Evolutionary conservation across 768 basidiomycete genomes (phyloP), one percentile per base, ranked within the genome.

Genomic region (Cystobasidium onofrii): DNA sequence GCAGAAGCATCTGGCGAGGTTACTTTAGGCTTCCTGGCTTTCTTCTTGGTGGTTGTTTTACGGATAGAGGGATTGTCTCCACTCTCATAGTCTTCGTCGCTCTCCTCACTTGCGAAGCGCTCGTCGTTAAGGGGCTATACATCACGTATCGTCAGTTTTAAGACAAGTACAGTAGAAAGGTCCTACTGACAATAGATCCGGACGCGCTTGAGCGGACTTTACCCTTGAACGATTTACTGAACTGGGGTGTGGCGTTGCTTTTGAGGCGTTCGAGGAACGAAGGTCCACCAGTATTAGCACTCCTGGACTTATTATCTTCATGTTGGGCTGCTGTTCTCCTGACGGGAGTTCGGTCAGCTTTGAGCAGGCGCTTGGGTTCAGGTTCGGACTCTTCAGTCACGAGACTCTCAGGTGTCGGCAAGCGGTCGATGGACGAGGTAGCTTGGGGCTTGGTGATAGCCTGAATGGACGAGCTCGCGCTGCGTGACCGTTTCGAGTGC

Each of bases 91-190:
- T 31, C 69, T 7, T 55, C 55, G 10, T 60, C 69, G 27, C 29
- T 25, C 31, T 36, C 33, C 6, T 71, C 69, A 29, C 55, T 60
- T 6, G 52, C 69, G 25, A 71, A 71, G 25, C 52, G 6, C 27
- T 60, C 69, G 41, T 71, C 69, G 31, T 33, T 55, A 20, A 71
- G 69, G 18, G 69, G 69, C 69, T 71, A 52, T 29, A 29, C 3
- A 67, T 6, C 13, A 36, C 4, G 6, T 3, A 12, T 25, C 31
- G n/a, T 64, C 63, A 64, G 63, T 10, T 23, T 17, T 4, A 6
- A 7, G 7, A 13, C 17, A 15, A 27, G 44, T 23, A 7, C 27
- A 60, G 20, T 34, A 17, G 12, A 4, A 60, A 7, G 25, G 7
- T n/a, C 4, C 20, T 55, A 33, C 69, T 29, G n/a, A 71, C 69